Evolutionary conservation across 495 filamentous ascomycete genomes (phyloP), one percentile per base, ranked within the genome.

Genomic region (Penicillium silybi): DNA sequence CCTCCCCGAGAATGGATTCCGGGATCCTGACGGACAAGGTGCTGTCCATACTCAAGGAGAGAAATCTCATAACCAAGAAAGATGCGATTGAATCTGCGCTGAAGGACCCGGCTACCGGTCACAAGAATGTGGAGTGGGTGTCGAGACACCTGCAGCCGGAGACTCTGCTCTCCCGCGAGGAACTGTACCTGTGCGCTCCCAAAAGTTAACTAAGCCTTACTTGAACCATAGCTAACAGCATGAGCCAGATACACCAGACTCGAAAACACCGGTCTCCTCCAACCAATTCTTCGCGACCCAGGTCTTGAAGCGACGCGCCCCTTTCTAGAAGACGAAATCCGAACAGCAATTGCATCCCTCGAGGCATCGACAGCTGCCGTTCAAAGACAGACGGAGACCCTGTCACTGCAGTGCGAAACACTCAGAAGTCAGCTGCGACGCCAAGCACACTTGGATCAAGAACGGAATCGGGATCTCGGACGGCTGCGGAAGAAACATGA

Each of bases 81-180:
- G 59, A 69, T 26, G 59, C 56, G 34, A 64, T 75, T 19, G 54
- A 54, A 34, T 56, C 64, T 1, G 66, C 68, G 8, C 61, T 76
- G 29, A 39, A 53, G 3, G 56, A 70, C 45, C 43, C 39, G 2
- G 29, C 40, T 15, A 29, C 48, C 15, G 51, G 48, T 41, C 19
- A 41, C 25, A 44, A 53, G 20, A 65, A 63, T 54, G 54, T 51
- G 41, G 54, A 71, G 51, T 75, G 73, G 72, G 61, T 66, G 17
- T 52, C 57, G 16, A 67, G 59, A 27, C 62, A 73, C 46, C 48
- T 75, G 20, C 57, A 39, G 34, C 51, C 57, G 1, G 63, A 68
- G 35, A 72, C 69, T 5, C 57, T 77, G 20, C 60, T 77, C 37
- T 74, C 72, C 8, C 61, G 64, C 37, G 73, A 77, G 43, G 73